Conservation (phyloP, 495 filamentous ascomycete species). For the Penicillium pulvis region DNA sequence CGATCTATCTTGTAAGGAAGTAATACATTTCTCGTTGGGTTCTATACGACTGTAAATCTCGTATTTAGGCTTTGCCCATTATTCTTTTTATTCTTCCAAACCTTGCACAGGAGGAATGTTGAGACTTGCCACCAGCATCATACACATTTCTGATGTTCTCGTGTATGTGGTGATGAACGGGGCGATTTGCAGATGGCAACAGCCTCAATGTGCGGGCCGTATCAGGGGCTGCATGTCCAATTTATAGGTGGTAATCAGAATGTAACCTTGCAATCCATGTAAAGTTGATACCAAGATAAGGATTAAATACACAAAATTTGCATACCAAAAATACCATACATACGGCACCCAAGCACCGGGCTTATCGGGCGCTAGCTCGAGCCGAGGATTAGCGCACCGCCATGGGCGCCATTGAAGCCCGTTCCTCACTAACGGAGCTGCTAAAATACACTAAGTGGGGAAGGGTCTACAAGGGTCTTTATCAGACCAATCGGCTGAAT, state of each 20-base stretch:
- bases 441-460: background rate
- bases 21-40: background rate
- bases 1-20: background rate
- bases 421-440: background rate
- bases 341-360: background rate
- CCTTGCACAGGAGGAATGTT: too few species aligned
- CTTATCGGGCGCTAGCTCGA: background rate
- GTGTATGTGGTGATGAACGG: background rate
- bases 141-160: background rate
- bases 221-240: background rate
- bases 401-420: background rate
- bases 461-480: slow-evolving; percentile 12
- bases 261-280: background rate
- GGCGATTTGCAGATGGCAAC: background rate
- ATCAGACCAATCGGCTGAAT: slow-evolving; percentile 19
- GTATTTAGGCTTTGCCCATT: background rate
- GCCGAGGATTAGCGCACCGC: background rate
- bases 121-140: too few species aligned
- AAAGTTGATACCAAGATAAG: background rate
- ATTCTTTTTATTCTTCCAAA: background rate
- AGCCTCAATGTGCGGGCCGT: background rate
- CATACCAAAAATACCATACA: background rate
- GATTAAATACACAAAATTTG: background rate
- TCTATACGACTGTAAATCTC: background rate
- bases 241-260: background rate